A percentile compares a stretch with the other conserved stretches of the same genome.
These are phyloP conservation scores for Citeromyces hawaiiensis DNA, from an alignment of 1,139 yeast species.

Conservation along the genomic window DNA sequence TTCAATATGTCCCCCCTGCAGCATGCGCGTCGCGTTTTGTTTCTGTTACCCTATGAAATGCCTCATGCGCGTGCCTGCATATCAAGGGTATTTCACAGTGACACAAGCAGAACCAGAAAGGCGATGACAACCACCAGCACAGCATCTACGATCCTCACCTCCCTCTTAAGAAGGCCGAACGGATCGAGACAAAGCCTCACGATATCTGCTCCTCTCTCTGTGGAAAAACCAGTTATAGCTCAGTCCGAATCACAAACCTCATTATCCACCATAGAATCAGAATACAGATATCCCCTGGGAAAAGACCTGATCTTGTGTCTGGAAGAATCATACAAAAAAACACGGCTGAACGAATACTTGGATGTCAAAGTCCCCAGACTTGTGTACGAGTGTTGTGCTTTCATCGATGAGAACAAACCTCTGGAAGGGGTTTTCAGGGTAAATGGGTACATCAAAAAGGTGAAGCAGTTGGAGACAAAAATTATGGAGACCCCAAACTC, in stretches of 20 bases:
- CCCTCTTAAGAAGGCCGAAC: not conserved
- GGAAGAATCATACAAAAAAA: constrained; percentile 5
- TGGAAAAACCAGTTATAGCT: not conserved
- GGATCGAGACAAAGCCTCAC: not conserved
- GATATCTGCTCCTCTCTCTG: not conserved
- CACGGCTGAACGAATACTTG: not conserved
- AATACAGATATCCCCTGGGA: not conserved
- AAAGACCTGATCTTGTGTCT: not conserved
- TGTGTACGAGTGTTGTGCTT: constrained; percentile 16
- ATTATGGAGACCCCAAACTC: constrained; percentile 6
- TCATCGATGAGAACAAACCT: constrained; percentile 9
- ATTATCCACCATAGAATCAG: not conserved
- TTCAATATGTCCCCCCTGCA: not conserved
- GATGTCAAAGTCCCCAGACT: constrained; percentile 12
- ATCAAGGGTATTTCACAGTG: not conserved
- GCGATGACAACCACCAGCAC: not conserved
- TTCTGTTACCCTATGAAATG: not conserved
- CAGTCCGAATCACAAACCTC: not conserved
- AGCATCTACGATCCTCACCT: not conserved
- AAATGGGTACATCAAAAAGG: constrained; percentile 18
- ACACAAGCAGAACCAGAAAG: not conserved
- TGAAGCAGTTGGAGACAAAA: constrained; percentile 13
- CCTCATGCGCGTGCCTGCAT: constrained; percentile 1
- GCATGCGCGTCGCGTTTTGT: constrained; percentile 1
- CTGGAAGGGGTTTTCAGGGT: constrained; percentile 19